A percentile compares a stretch with the other conserved stretches of the same genome.
phyloP scores from a whole-genome alignment of 208 protist genomes.

The Porcisia hertigi region DNA sequence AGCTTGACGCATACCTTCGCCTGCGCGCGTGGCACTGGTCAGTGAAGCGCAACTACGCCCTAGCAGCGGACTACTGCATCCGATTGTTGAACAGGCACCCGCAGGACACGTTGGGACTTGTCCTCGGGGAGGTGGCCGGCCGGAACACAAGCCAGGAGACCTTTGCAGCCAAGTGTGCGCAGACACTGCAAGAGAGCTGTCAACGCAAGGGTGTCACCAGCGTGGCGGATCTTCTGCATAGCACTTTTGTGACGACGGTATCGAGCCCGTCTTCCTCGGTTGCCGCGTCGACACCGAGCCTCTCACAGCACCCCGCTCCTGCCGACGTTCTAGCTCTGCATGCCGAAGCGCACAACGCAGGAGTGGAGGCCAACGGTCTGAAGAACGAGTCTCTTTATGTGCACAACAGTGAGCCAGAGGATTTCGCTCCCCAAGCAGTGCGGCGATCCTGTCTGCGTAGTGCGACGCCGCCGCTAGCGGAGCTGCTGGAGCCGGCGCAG shows the following conservation, averaged over 20 bases:
- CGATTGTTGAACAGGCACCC: slow-evolving; percentile 70
- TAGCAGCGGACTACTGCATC: slow-evolving; percentile 85
- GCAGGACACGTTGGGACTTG: slow-evolving; percentile 51
- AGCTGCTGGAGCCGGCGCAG: slow-evolving; percentile 63
- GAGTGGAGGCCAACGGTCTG: neutral
- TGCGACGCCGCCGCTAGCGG: slow-evolving; percentile 35
- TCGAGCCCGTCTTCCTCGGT: neutral
- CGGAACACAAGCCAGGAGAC: slow-evolving; percentile 46
- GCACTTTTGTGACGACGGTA: neutral
- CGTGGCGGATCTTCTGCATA: slow-evolving; percentile 18
- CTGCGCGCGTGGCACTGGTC: slow-evolving; percentile 73
- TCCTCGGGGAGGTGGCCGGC: slow-evolving; percentile 63
- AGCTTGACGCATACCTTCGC: slow-evolving; percentile 67
- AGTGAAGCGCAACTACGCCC: slow-evolving; percentile 53
- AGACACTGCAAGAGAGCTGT: slow-evolving; percentile 54
- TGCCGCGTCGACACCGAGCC: neutral
- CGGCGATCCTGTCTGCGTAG: slow-evolving; percentile 28
- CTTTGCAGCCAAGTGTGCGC: slow-evolving; percentile 58
- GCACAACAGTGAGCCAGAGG: slow-evolving; percentile 13
- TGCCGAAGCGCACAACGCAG: slow-evolving; percentile 1
- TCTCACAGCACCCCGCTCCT: slow-evolving; percentile 5
- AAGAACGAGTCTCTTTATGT: slow-evolving; percentile 29
- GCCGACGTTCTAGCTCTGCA: slow-evolving; percentile 24
- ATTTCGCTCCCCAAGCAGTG: slow-evolving; percentile 3
- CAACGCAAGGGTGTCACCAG: slow-evolving; percentile 27